These are phyloP conservation scores for Physcomitrium patens DNA, from an alignment of 225 moss, liverwort and hornwort species.

Conservation along the genomic window DNA sequence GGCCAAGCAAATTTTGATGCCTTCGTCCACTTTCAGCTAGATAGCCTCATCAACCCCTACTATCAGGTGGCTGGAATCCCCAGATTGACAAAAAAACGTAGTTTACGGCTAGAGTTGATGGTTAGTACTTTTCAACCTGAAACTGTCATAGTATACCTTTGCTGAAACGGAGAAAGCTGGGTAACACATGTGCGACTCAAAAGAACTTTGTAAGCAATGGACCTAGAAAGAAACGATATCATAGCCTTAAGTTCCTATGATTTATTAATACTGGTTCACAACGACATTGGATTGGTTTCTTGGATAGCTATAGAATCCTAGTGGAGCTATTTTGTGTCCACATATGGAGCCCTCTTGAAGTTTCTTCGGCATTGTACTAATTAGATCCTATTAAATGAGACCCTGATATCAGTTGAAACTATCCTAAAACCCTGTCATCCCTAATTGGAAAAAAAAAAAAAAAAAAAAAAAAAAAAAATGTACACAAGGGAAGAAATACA, in stretches of 20 bases:
- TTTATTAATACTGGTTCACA: too few relatives aligned
- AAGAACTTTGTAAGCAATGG: too few relatives aligned
- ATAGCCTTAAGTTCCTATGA: neutral
- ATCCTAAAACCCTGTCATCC: slow-evolving; percentile 18
- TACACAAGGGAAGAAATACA: slow-evolving; percentile 28
- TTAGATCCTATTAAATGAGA: slow-evolving; percentile 24
- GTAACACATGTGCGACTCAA: too few relatives aligned
- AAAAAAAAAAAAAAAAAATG: slow-evolving; percentile 7
- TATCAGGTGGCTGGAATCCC: too few relatives aligned
- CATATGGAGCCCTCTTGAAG: slow-evolving; percentile 14
- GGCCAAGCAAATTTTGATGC: too few relatives aligned
- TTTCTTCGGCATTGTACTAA: neutral
- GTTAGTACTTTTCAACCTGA: too few relatives aligned
- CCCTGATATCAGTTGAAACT: slow-evolving; percentile 14
- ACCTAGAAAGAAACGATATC: neutral
- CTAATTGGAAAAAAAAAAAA: slow-evolving; percentile 13
- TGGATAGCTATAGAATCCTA: neutral
- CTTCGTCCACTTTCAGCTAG: too few relatives aligned
- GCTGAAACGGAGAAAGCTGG: too few relatives aligned
- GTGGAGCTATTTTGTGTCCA: slow-evolving; percentile 3
- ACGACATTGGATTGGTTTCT: neutral
- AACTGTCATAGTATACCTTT: too few relatives aligned
- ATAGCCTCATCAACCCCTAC: too few relatives aligned
- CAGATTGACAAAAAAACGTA: too few relatives aligned
- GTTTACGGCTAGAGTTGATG: too few relatives aligned